Evolutionary conservation across 345 rosid species (phyloP).

Genomic region (Syzygium grande): DNA sequence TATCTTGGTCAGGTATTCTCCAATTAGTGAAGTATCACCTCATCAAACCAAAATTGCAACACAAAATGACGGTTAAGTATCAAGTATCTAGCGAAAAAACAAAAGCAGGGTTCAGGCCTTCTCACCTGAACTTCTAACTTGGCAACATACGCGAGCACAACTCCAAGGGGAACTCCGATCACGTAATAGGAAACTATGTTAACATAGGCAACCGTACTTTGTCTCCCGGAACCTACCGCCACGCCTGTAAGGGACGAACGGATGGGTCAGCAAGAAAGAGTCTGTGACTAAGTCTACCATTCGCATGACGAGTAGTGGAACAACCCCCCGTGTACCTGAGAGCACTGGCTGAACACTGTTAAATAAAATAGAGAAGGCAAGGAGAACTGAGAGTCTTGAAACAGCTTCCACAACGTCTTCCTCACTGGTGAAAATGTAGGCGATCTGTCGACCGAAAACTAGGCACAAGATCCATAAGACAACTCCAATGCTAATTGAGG

Average conservation of each 20-base stretch:
- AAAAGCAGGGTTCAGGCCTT: background rate
- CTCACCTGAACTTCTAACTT: background rate
- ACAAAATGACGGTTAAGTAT: background rate
- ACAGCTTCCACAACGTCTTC: slow-evolving; percentile 22
- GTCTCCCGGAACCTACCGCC: slow-evolving; percentile 16
- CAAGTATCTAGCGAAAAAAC: background rate
- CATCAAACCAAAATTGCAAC: background rate
- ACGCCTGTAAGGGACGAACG: slow-evolving; percentile 3
- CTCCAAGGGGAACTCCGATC: slow-evolving; percentile 19
- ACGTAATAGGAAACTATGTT: slow-evolving; percentile 17
- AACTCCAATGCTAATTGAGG: slow-evolving; percentile 11
- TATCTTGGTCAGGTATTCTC: background rate
- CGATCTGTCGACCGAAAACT: slow-evolving; percentile 11
- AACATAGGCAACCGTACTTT: slow-evolving; percentile 13
- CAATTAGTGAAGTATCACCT: background rate
- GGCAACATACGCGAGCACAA: slow-evolving; percentile 8
- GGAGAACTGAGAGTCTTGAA: slow-evolving; percentile 19
- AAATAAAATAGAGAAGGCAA: slow-evolving; percentile 29
- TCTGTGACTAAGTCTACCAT: background rate
- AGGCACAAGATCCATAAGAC: slow-evolving; percentile 25
- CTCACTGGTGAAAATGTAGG: slow-evolving; percentile 17
- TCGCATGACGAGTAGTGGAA: background rate
- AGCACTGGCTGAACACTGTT: slow-evolving; percentile 30
- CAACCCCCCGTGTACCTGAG: slow-evolving; percentile 5
- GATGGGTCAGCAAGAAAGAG: background rate